Evolutionary conservation across 2,329 filamentous ascomycete species (phyloP).

Genomic region (Trematosphaeria pertusa): DNA sequence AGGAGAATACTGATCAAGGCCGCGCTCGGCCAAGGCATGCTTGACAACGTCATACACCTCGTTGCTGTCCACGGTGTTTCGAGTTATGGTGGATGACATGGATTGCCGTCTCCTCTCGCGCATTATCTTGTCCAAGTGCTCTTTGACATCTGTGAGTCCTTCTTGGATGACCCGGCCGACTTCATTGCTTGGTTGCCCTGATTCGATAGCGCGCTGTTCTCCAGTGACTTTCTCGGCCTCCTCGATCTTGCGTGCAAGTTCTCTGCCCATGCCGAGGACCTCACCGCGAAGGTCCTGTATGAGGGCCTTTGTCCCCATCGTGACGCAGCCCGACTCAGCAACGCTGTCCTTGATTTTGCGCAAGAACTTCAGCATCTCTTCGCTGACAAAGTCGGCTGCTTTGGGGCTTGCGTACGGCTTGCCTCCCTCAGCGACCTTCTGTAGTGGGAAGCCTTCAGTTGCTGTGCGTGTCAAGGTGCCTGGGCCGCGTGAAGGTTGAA

Average conservation of each 20-base stretch:
- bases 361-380: slow-evolving; percentile 83
- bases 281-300: slow-evolving; percentile 90
- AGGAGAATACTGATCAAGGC: slow-evolving; percentile 53
- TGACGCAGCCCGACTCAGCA: slow-evolving; percentile 84
- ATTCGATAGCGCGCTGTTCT: slow-evolving; percentile 50
- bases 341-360: slow-evolving; percentile 91
- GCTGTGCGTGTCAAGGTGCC: slow-evolving; percentile 43
- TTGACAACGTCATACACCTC: slow-evolving; percentile 88
- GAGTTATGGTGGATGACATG: slow-evolving; percentile 67
- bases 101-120: slow-evolving; percentile 75
- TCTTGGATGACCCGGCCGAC: slow-evolving; percentile 80
- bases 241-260: slow-evolving; percentile 86
- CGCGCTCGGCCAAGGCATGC: slow-evolving; percentile 69
- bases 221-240: slow-evolving; percentile 62
- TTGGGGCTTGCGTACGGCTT: slow-evolving; percentile 57
- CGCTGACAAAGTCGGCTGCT: slow-evolving; percentile 65
- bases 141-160: slow-evolving; percentile 80
- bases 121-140: slow-evolving; percentile 82
- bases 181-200: slow-evolving; percentile 64
- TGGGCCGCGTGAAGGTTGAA: slow-evolving; percentile 38
- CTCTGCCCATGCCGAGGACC: slow-evolving; percentile 91
- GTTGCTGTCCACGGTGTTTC: slow-evolving; percentile 74
- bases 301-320: slow-evolving; percentile 88
- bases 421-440: slow-evolving; percentile 27
- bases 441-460: slow-evolving; percentile 31